Evolutionary conservation across 1,284 basidiomycete genomes (phyloP), one percentile per base, ranked within the genome.

Genomic region (Tremellales sp.): DNA sequence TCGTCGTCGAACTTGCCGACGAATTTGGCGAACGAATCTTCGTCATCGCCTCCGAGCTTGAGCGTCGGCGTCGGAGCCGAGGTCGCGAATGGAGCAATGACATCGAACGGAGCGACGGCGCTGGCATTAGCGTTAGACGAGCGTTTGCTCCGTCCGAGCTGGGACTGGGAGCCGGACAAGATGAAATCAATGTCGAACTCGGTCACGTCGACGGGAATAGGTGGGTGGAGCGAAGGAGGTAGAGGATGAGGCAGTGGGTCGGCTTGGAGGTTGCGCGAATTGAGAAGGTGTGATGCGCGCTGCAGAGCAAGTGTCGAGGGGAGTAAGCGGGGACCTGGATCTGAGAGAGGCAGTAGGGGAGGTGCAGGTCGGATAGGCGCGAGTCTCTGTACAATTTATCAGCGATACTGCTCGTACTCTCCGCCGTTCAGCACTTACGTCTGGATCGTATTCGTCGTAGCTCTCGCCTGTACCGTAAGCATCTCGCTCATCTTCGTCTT

Each of bases 161-260:
- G 64, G 0, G 67, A 49, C 40, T 54, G 58, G 1, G 72, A 71
- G 1, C 70, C 73, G 23, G 72, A 66, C 19, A 76, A 68, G 54
- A 76, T 76, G 49, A 75, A 76, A 52, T 75, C 74, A 23, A 76
- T 71, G 54, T 76, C 75, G 55, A 76, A 75, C 46, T 74, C 74
- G 25, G 73, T 66, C n/a, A 75, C 58, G 50, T 74, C 73, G 45
- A 75, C 67, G 1, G 74, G 68, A 13, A 64, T 63, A 19, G 73
- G 73, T 15, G 73, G 73, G 46, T 75, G 73, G 6, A 74, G 58
- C 7, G 70, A 69, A 5, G 69, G 63, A 3, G 72, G 69, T 3
- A 75, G 53, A 10, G 72, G 71, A 44, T 72, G 67, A 11, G 74
- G 74, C 11, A 75, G 55, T 13, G 71, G 73, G 37, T 72, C 70